Evolutionary conservation across 257 asterid genomes (phyloP).

Genomic region (Solanum lycopersicoides): DNA sequence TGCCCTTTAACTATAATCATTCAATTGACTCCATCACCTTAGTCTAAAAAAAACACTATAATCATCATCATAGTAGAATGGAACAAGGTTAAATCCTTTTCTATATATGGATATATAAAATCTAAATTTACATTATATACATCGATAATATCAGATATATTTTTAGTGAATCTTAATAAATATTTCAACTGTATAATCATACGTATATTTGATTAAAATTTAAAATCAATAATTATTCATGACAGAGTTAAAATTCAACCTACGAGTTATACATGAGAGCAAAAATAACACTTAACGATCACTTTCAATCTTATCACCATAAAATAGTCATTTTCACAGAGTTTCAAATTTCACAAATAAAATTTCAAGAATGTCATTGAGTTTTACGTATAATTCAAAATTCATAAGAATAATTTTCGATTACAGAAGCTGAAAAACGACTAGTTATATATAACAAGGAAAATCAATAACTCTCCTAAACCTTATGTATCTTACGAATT

Average conservation of each 20-base stretch:
- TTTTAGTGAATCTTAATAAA: neutral
- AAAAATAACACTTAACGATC: neutral
- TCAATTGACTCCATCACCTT: conserved; percentile 56
- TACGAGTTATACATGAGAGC: neutral
- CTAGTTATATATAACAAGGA: neutral
- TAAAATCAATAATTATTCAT: neutral
- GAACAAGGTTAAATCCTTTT: conserved; percentile 1
- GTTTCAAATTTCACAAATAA: neutral
- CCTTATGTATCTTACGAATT: neutral
- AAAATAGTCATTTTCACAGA: neutral
- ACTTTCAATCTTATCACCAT: neutral
- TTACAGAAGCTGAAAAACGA: neutral
- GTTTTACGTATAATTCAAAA: neutral
- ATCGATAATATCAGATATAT: neutral
- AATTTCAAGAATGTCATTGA: neutral
- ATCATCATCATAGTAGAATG: conserved; percentile 19
- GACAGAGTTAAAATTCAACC: neutral
- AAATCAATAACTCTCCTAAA: neutral
- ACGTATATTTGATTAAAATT: neutral
- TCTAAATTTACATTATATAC: neutral
- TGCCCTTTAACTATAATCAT: conserved; percentile 29
- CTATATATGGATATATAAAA: neutral
- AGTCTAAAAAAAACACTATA: conserved; percentile 16
- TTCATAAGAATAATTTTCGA: rapidly evolving
- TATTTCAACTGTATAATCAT: neutral